These are phyloP conservation scores for Coccomyxa subellipsoidea DNA, from an alignment of 163 green algal species.

Conservation along the genomic window DNA sequence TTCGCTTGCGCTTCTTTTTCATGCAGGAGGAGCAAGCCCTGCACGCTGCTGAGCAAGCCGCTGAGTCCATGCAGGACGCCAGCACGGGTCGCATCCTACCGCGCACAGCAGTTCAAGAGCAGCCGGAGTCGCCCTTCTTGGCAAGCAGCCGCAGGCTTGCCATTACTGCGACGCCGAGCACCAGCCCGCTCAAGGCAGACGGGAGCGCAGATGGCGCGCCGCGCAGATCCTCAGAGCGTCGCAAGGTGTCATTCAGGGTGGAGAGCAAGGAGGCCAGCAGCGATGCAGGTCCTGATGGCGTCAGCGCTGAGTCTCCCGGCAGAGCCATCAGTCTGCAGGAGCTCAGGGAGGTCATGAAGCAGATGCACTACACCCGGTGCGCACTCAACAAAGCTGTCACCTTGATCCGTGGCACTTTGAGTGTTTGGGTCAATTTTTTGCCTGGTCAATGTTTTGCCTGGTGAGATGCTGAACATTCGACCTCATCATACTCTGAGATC, in stretches of 20 bases:
- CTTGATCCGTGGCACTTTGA: too few relatives aligned
- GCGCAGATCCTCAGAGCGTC: not conserved
- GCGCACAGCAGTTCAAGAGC: not conserved
- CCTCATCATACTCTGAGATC: too few relatives aligned
- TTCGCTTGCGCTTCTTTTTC: too few relatives aligned
- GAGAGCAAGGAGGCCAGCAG: not conserved
- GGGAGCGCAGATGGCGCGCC: not conserved
- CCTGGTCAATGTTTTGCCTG: too few relatives aligned
- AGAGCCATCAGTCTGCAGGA: slow-evolving; percentile 23
- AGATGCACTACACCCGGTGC: slow-evolving; percentile 42
- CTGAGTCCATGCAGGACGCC: not conserved
- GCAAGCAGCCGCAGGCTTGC: not conserved
- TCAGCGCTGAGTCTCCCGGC: not conserved
- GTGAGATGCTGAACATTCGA: too few relatives aligned
- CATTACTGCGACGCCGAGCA: not conserved
- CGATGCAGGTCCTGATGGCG: not conserved
- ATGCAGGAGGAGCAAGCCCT: not conserved
- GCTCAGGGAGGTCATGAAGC: slow-evolving; percentile 46
- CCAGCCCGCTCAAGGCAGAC: not conserved
- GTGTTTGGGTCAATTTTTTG: too few relatives aligned
- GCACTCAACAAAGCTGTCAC: too few relatives aligned
- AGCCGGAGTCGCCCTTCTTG: not conserved
- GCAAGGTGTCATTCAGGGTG: not conserved
- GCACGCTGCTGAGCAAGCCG: too few relatives aligned
- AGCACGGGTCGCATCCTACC: not conserved